Conservation (phyloP, 352 stramenopile genomes). For the Hyaloperonospora arabidopsidis region DNA sequence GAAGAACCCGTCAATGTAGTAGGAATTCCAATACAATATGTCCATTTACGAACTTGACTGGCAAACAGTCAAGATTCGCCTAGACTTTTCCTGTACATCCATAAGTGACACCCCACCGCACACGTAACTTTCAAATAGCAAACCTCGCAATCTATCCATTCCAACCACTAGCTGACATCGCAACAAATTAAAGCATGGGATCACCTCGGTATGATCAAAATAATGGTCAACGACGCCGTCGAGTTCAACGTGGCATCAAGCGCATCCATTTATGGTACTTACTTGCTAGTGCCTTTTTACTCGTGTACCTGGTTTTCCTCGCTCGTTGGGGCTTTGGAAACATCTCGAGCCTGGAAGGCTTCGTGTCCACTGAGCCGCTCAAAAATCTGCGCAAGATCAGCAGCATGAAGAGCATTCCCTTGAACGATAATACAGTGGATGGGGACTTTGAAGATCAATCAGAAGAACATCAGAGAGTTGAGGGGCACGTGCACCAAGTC, state of each 20-base stretch:
- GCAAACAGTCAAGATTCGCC: neutral
- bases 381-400: slow-evolving; percentile 27
- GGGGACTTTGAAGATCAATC: slow-evolving; percentile 14
- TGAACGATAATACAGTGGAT: slow-evolving; percentile 16
- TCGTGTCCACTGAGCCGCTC: slow-evolving; percentile 20
- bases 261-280: slow-evolving; percentile 17
- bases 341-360: slow-evolving; percentile 12
- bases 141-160: neutral
- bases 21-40: neutral
- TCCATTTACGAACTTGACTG: too few species aligned
- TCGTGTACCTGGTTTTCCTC: slow-evolving; percentile 28
- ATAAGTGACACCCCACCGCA: too few species aligned
- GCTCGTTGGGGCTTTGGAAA: slow-evolving; percentile 18
- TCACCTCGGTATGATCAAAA: slow-evolving; percentile 22
- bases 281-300: slow-evolving; percentile 16
- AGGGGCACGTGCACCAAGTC: slow-evolving; percentile 19
- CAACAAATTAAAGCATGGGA: slow-evolving; percentile 5
- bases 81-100: neutral
- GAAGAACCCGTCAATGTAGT: slow-evolving; percentile 15
- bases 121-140: too few species aligned
- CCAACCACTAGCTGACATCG: neutral
- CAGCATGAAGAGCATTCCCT: slow-evolving; percentile 6
- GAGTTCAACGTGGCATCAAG: slow-evolving; percentile 7
- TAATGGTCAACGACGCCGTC: slow-evolving; percentile 10
- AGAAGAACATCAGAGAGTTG: slow-evolving; percentile 16